Base-by-base conservation (phyloP, 495 filamentous ascomycete species). In the Hyaloscypha bicolor region DNA sequence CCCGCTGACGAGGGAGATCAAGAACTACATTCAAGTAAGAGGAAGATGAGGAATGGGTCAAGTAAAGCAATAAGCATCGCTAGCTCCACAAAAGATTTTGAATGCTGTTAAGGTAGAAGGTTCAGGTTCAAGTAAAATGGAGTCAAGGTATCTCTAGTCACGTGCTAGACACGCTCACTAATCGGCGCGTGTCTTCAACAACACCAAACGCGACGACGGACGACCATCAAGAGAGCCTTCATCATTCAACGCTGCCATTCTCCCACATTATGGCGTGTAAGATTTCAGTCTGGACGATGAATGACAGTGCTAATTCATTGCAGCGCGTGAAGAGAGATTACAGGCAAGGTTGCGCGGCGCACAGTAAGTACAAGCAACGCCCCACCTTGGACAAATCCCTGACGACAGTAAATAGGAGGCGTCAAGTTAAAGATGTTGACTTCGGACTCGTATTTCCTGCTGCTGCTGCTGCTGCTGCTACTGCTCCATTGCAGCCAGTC, bases 361-460 rank as follows among this genome's bases (percentile, higher is more conserved):
- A 4, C 64, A 69, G 72, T 68, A 62, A 69, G 72, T 33, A 35
- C 48, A 21, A 16, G 2, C 21, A 32, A 42, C 59, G 25, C 62
- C 58, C 16, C 42, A 19, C 42, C 4, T 4, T 30, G 12, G 25
- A 16, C 33, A 6, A 55, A 14, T 37, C 9, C 56, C 61, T 67
- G 45, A 61, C 48, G 48, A 37, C 33, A n/a, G 16, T 37, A 58
- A 16, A 48, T 30, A 74, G 70, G 52, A 69, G 63, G 51, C 70
- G 69, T 29, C 68, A 72, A 42, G 55, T 71, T 12, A 71, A 69
- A 66, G 71, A 75, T 63, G 68, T 75, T 12, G 73, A 75, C 60
- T 75, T 75, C 57, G 70, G 59, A 5, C 45, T 73, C 37, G 31
- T 55, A n/a, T 69, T 75, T 59, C 71, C 71, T 55, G 55, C 62